Evolutionary conservation across 306 rosid species (phyloP).

Genomic region (Benincasa hispida): DNA sequence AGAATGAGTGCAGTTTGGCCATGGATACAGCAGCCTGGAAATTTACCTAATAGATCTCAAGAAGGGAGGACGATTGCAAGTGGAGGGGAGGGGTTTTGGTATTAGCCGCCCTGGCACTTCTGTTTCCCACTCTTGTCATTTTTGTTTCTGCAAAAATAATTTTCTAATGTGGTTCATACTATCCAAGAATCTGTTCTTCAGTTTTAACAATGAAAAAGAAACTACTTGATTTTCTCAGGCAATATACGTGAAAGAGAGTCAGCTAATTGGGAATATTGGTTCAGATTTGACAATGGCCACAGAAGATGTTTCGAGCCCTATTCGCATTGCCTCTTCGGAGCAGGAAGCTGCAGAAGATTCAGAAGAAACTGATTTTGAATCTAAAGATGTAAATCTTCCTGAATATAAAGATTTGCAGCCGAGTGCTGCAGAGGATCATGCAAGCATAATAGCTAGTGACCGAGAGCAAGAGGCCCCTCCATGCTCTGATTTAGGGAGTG

Average conservation of each 20-base stretch:
- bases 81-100: neutral
- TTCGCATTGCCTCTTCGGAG: slow-evolving; percentile 56
- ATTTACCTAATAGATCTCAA: neutral
- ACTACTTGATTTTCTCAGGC: slow-evolving; percentile 41
- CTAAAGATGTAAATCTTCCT: slow-evolving; percentile 11
- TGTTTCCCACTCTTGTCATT: neutral
- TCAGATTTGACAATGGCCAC: slow-evolving; percentile 38
- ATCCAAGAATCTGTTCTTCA: neutral
- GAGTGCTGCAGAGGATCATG: slow-evolving; percentile 17
- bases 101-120: neutral
- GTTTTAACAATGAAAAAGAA: neutral
- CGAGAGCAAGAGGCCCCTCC: slow-evolving; percentile 22
- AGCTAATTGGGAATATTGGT: slow-evolving; percentile 54
- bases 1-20: neutral
- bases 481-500: slow-evolving; percentile 13
- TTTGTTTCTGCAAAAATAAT: neutral
- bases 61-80: neutral
- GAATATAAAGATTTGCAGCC: slow-evolving; percentile 27
- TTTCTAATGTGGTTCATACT: neutral
- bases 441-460: slow-evolving; percentile 14
- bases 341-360: slow-evolving; percentile 27
- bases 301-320: slow-evolving; percentile 38
- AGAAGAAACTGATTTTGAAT: slow-evolving; percentile 7
- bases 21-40: neutral
- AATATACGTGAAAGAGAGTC: slow-evolving; percentile 68